Evolutionary conservation across 305 asterid species (phyloP).

Genomic region (Galium porrigens): DNA sequence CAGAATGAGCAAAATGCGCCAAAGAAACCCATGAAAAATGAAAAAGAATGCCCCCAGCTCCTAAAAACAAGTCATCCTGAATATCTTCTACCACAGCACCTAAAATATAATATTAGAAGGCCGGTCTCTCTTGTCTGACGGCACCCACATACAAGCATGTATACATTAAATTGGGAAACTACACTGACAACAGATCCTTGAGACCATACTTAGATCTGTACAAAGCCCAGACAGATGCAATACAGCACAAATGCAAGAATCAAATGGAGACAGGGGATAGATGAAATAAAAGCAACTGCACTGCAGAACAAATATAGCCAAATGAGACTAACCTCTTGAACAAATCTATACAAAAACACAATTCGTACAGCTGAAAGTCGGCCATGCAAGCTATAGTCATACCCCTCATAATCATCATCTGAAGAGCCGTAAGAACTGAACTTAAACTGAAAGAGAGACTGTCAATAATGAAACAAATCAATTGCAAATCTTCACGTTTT

Average conservation of each 20-base stretch:
- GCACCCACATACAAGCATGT: not conserved
- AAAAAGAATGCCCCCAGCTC: not conserved
- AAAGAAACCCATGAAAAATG: not conserved
- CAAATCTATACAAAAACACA: constrained; percentile 81
- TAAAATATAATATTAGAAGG: not conserved
- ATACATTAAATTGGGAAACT: not conserved
- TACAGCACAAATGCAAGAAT: not conserved
- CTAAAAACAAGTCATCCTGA: not conserved
- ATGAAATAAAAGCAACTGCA: not conserved
- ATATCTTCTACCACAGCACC: not conserved
- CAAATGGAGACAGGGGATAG: too few relatives aligned
- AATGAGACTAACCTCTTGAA: constrained; percentile 61
- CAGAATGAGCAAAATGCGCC: not conserved
- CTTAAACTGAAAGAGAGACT: constrained; percentile 50
- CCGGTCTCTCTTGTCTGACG: not conserved
- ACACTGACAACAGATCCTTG: not conserved
- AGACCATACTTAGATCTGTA: not conserved
- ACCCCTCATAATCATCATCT: constrained; percentile 93
- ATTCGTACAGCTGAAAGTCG: constrained; percentile 94
- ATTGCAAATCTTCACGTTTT: not conserved
- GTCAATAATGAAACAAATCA: constrained; percentile 6
- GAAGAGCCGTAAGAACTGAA: constrained; percentile 62
- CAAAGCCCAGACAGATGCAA: not conserved
- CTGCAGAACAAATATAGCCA: not conserved
- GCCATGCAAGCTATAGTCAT: constrained; percentile 73